Evolutionary conservation across 176 grass and related monocot species (phyloP).

Genomic region (Alloteropsis semialata): DNA sequence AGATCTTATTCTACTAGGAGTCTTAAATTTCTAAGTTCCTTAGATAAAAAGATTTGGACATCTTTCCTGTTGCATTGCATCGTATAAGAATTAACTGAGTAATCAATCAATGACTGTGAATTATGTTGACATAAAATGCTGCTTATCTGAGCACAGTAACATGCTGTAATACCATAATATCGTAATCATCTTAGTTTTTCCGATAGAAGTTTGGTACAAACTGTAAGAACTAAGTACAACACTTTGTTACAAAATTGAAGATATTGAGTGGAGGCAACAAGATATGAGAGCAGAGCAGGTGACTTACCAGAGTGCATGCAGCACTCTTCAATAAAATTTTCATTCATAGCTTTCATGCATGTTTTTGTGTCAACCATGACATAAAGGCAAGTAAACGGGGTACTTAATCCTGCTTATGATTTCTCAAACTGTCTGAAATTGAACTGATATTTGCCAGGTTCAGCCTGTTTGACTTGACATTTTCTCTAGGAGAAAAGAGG

Average conservation of each 20-base stretch:
- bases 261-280: neutral
- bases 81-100: neutral
- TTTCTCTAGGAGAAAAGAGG: neutral
- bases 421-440: neutral
- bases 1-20: neutral
- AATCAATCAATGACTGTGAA: neutral
- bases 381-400: neutral
- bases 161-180: neutral
- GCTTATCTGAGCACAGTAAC: no score
- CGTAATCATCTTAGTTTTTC: neutral
- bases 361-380: neutral
- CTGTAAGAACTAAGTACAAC: neutral
- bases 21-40: neutral
- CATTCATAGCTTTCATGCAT: neutral
- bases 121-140: no score
- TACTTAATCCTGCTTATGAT: neutral
- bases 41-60: neutral
- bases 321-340: neutral
- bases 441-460: neutral
- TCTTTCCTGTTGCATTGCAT: neutral
- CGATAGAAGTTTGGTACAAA: neutral
- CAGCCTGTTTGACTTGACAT: neutral
- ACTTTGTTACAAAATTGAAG: neutral
- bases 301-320: neutral
- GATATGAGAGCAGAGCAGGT: neutral